phyloP scores from a whole-genome alignment of 2,329 filamentous ascomycete species.

The Trichoderma sp. region DNA sequence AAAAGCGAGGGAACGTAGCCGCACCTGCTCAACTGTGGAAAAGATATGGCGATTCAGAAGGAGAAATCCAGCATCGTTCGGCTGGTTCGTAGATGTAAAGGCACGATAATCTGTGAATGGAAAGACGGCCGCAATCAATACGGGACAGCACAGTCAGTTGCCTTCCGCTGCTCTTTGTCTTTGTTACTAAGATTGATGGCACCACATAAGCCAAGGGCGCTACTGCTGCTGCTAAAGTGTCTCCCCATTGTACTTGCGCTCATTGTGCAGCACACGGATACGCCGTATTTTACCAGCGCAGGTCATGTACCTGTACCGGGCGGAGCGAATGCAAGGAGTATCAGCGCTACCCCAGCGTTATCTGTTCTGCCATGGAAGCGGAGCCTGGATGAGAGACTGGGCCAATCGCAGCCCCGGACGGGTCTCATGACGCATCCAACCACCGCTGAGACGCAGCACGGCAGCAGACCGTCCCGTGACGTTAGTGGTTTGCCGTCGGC shows the following conservation, averaged over 20 bases:
- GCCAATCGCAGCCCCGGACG: not conserved
- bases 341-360: constrained; percentile 4
- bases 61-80: not conserved
- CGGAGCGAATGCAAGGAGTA: not conserved
- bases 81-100: not conserved
- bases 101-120: not conserved
- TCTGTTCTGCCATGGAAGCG: not conserved
- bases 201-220: not conserved
- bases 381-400: not conserved
- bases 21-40: not conserved
- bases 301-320: not conserved
- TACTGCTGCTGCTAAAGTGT: not conserved
- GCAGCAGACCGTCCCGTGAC: constrained; percentile 17
- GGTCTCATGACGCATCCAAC: constrained; percentile 35
- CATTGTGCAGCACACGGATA: not conserved
- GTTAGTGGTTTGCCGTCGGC: constrained; percentile 11
- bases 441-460: constrained; percentile 19
- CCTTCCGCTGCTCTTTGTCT: not conserved
- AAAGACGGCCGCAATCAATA: not conserved
- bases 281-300: not conserved
- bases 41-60: not conserved
- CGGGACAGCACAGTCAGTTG: not conserved
- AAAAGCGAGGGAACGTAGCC: not conserved
- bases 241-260: not conserved
- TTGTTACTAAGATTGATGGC: not conserved